A percentile compares a stretch with the other conserved stretches of the same genome.
Conservation (phyloP, 1,284 basidiomycete species). For the Psilocybe mexicana region DNA sequence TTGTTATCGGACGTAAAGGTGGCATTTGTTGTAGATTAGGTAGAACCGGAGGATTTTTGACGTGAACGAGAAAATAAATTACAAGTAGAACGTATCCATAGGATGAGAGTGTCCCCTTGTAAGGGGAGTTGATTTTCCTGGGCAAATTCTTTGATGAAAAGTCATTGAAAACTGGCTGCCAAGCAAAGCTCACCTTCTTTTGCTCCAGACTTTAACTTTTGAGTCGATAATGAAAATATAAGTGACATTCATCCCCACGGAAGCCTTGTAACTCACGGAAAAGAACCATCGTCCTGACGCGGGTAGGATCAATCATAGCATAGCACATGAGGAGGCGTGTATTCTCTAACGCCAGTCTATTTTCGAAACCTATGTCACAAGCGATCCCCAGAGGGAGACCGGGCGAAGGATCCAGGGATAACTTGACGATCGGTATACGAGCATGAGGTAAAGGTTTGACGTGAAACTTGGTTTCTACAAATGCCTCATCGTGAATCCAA, state of each 20-base stretch:
- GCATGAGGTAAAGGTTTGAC: constrained; percentile 97
- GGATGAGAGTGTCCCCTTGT: constrained; percentile 93
- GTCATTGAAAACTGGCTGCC: too few species aligned
- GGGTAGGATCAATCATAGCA: constrained; percentile 93
- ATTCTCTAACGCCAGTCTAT: constrained; percentile 95
- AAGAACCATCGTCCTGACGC: constrained; percentile 91
- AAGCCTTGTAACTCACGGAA: constrained; percentile 70
- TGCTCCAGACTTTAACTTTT: constrained; percentile 98
- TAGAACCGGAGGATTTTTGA: constrained; percentile 92
- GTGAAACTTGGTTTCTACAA: constrained; percentile 91
- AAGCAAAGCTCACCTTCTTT: constrained; percentile 66
- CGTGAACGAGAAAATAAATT: constrained; percentile 95
- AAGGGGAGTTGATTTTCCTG: constrained; percentile 98
- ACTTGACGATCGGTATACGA: constrained; percentile 97
- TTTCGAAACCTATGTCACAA: constrained; percentile 99
- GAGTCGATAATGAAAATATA: constrained; percentile 8
- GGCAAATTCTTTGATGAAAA: not conserved
- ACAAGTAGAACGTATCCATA: constrained; percentile 98
- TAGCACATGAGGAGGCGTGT: constrained; percentile 96
- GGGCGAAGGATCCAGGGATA: constrained; percentile 88
- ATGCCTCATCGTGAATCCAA: constrained; percentile 1
- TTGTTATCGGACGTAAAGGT: constrained; percentile 78
- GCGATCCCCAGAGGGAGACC: constrained; percentile 90
- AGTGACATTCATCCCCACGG: constrained; percentile 6
- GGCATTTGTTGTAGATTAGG: constrained; percentile 92